Evolutionary conservation across 1,284 basidiomycete genomes (phyloP), one percentile per base, ranked within the genome.

Genomic region (Malassezia restricta): DNA sequence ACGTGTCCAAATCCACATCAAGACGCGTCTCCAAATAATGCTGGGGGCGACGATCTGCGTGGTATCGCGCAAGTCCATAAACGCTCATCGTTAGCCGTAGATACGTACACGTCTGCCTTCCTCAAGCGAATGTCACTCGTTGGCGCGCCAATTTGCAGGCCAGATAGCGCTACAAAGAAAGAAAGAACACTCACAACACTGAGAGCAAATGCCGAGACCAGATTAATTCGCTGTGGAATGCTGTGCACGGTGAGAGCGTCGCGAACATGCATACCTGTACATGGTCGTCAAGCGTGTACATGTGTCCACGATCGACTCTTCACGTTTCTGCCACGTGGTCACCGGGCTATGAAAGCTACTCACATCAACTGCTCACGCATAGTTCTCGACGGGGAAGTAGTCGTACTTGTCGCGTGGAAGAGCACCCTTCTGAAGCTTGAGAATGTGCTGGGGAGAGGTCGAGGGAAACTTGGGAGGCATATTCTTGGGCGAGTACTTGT

Each of bases 211-310:
- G 88, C 81, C 47, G 89, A 79, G 48, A 82, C 79, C 0, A 77
- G 81, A 32, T 90, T 77, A n/a, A 91, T 77, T 0, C 77, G 79
- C 79, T 88, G 83, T 57, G 84, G 73, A 9, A 62, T 61, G 43
- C 65, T 66, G 56, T 6, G 20, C 24, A 40, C 20, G n/a, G 28
- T 53, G 14, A 35, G n/a, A 33, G 14, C 35, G 37, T 20, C 39
- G 32, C 35, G 20, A 6, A 12, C 14, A 20, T 15, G 15, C 49
- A 11, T 45, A 45, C 49, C 31, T 56, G 44, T 39, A 48, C 54
- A 56, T 56, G 48, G 41, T 42, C 37, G 44, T 38, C 28, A 35
- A n/a, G 15, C 33, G 28, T 47, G 15, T 2, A 35, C 33, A 5
- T 35, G 11, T 15, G 15, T 35, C 33, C 33, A 28, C 43, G 33